Evolutionary conservation across 2,329 filamentous ascomycete species (phyloP).

Genomic region (Diatrype stigma): DNA sequence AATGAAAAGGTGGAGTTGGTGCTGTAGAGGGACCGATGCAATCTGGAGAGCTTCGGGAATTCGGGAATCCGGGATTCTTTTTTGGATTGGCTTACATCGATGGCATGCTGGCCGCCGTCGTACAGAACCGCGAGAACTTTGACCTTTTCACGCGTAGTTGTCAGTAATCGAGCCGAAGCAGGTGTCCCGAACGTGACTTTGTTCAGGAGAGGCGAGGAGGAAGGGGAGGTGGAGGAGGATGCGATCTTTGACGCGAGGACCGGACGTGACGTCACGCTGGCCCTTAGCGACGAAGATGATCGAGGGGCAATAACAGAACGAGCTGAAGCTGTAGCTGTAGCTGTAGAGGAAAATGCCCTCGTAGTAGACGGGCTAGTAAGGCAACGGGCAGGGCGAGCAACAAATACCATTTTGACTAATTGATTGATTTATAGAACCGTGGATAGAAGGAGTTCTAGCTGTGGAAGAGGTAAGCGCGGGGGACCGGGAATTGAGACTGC

Average conservation of each 20-base stretch:
- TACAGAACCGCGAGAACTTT: conserved; percentile 94
- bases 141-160: conserved; percentile 61
- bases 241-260: conserved; percentile 15
- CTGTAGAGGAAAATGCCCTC: conserved; percentile 21
- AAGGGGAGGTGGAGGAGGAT: conserved; percentile 44
- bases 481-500: neutral
- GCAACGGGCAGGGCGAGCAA: conserved; percentile 54
- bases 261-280: conserved; percentile 21
- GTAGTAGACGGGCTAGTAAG: conserved; percentile 22
- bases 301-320: conserved; percentile 22
- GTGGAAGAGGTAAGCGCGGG: neutral
- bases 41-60: neutral
- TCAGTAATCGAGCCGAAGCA: conserved; percentile 58
- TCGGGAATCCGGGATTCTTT: conserved; percentile 2
- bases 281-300: conserved; percentile 17
- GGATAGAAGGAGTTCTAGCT: neutral
- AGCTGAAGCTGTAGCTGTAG: conserved; percentile 22
- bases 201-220: conserved; percentile 17
- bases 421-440: neutral
- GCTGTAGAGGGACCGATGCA: neutral
- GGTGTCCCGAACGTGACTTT: conserved; percentile 40
- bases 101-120: conserved; percentile 84
- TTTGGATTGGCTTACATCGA: conserved; percentile 63
- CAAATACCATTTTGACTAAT: conserved; percentile 45
- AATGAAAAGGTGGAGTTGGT: no score